These are phyloP conservation scores for Cyathus striatus DNA, from an alignment of 768 basidiomycete genomes.

Conservation along the genomic window DNA sequence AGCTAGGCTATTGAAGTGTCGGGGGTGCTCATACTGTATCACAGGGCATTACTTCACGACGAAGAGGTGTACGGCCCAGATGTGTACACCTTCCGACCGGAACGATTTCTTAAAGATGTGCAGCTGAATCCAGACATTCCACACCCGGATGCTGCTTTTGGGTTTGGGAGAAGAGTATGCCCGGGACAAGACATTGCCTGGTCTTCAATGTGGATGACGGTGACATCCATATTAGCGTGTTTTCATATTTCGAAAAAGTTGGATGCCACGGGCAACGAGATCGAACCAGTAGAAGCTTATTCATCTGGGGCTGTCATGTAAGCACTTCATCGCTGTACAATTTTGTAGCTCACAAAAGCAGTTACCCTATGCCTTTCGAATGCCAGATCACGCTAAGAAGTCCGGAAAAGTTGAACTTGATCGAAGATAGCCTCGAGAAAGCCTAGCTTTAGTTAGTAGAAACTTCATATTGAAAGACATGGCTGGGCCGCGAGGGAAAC, in stretches of 20 bases:
- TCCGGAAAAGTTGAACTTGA: neutral
- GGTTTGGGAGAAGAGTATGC: neutral
- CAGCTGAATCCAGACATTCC: neutral
- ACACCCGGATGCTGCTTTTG: neutral
- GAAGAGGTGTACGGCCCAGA: neutral
- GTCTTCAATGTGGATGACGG: neutral
- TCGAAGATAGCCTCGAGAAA: neutral
- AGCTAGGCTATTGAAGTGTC: neutral
- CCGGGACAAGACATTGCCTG: slow-evolving; percentile 1
- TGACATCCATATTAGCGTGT: neutral
- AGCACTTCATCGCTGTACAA: neutral
- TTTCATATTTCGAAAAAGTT: neutral
- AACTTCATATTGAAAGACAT: too few species aligned
- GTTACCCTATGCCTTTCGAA: neutral
- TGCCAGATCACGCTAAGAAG: neutral
- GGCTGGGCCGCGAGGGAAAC: too few species aligned
- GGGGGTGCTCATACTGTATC: neutral
- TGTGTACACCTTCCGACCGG: neutral
- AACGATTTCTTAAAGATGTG: neutral
- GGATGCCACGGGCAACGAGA: neutral
- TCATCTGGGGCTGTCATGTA: neutral
- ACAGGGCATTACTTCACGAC: slow-evolving; percentile 2
- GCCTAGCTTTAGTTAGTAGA: too few species aligned
- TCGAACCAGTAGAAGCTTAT: neutral
- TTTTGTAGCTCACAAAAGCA: too few species aligned